Base-by-base conservation (phyloP, 2,329 filamentous ascomycete genomes). In the Talaromyces funiculosus region DNA sequence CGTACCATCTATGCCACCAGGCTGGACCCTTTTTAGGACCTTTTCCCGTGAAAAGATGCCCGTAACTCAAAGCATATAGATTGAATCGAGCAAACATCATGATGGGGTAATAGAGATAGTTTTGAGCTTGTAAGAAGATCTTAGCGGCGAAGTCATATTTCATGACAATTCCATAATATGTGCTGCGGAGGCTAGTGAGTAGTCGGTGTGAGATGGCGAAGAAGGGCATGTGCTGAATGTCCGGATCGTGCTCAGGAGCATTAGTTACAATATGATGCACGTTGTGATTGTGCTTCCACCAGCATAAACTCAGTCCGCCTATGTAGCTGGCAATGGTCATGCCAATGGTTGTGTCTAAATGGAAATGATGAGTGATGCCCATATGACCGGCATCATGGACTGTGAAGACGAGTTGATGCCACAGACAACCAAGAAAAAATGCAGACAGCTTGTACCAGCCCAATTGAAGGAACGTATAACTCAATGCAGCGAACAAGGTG, bases 231-330 rank as follows among this genome's bases (percentile, higher is more conserved):
- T 96, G 89, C 72, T 93, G 86, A 67, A 97, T 97, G 72, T 97
- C 93, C 0, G 94, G 93, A 72, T 97, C 93, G 72, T 97, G 93
- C 74, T 97, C 94, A 14, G 92, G 90, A 45, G 89, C 89, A 73
- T 97, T 97, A 18, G 94, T 97, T 57, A 97, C 89, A 67, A 97
- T 92, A 71, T 97, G 93, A 72, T 97, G 93, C 8, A 97, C 92
- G 70, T 97, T 97, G 75, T 97, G 93, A 72, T 87, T 97, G 63
- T 86, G 84, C 77, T 97, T 97, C 93, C 94, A 99, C 94, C 94
- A 99, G 47, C 93, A 90, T 58, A 96, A 78, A 26, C 91, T 96
- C 35, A 99, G 77, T 0, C 94, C 94, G 38, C 94, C 94, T 20
- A 94, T 78, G 68, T 89, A 97, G 72, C 96, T 89, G 57, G 92